Evolutionary conservation across 225 moss, liverwort and hornwort genomes (phyloP).

Genomic region (Polytrichum commune): DNA sequence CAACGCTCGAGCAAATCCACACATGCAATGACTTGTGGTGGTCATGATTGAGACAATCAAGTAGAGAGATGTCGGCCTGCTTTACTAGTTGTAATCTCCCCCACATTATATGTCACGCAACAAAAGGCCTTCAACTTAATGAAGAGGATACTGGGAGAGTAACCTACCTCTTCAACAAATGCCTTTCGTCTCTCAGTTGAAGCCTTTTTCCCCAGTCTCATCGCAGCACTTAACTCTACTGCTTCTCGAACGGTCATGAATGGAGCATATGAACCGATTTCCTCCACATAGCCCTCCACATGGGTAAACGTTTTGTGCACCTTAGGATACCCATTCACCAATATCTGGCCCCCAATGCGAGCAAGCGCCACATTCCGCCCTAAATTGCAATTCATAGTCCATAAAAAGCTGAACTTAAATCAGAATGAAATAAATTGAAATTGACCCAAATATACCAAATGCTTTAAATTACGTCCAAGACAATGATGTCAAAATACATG

Average conservation of each 20-base stretch:
- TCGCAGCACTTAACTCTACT: constrained; percentile 55
- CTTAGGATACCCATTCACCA: constrained; percentile 84
- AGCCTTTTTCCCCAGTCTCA: constrained; percentile 58
- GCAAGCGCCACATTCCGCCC: constrained; percentile 61
- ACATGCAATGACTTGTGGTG: no score
- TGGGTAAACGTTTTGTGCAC: constrained; percentile 51
- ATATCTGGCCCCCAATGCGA: constrained; percentile 74
- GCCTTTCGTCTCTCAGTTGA: constrained; percentile 39
- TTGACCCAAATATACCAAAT: no score
- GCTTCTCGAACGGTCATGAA: constrained; percentile 81
- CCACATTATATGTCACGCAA: no score
- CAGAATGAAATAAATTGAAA: not conserved
- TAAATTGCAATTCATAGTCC: constrained; percentile 15
- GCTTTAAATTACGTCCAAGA: no score
- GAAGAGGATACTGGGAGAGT: not conserved
- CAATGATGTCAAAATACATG: no score
- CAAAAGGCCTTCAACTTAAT: not conserved
- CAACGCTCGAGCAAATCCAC: no score
- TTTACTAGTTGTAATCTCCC: no score
- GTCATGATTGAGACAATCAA: no score
- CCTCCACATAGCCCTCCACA: constrained; percentile 75
- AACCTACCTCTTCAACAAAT: constrained; percentile 73
- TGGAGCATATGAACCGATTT: constrained; percentile 60
- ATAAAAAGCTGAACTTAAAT: not conserved
- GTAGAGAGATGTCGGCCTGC: no score